Evolutionary conservation across 1,139 yeast species (phyloP).

Genomic region (Saccharomyces hybrid): DNA sequence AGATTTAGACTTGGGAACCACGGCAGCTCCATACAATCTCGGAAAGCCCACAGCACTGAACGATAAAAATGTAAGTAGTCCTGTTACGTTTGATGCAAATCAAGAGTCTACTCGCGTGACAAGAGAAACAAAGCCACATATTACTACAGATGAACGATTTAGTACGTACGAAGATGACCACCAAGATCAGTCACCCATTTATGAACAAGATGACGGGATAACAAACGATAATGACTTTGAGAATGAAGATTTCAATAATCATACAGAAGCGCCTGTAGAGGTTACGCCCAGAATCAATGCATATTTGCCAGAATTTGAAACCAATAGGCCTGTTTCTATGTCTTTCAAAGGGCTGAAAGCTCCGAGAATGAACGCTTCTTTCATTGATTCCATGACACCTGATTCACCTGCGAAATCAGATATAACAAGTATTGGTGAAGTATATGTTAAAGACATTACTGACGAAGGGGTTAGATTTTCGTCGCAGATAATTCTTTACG

Average conservation of each 20-base stretch:
- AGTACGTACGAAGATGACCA: background rate
- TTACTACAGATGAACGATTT: too few species aligned
- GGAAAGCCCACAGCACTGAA: background rate
- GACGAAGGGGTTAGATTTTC: slow-evolving; percentile 58
- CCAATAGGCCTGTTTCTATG: slow-evolving; percentile 52
- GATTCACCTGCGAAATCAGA: slow-evolving; percentile 2
- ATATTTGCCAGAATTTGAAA: slow-evolving; percentile 18
- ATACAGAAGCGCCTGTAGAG: slow-evolving; percentile 6
- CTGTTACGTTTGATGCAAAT: background rate
- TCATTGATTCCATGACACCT: slow-evolving; percentile 3
- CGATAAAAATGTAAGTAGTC: background rate
- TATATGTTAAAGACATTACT: background rate
- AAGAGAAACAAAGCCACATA: background rate
- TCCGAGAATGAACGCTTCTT: slow-evolving; percentile 41
- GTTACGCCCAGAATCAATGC: slow-evolving; percentile 18
- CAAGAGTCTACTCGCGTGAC: background rate
- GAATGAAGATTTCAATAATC: slow-evolving; percentile 23
- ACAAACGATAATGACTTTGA: slow-evolving; percentile 16
- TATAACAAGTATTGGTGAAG: background rate
- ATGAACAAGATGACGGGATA: slow-evolving; percentile 3
- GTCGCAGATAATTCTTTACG: slow-evolving; percentile 75
- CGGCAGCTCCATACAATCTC: background rate
- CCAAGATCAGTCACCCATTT: background rate
- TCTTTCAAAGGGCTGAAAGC: slow-evolving; percentile 59
- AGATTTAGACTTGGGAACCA: slow-evolving; percentile 22